These are phyloP conservation scores for Carex scoparia DNA, from an alignment of 176 grass and related monocot genomes.

Conservation along the genomic window DNA sequence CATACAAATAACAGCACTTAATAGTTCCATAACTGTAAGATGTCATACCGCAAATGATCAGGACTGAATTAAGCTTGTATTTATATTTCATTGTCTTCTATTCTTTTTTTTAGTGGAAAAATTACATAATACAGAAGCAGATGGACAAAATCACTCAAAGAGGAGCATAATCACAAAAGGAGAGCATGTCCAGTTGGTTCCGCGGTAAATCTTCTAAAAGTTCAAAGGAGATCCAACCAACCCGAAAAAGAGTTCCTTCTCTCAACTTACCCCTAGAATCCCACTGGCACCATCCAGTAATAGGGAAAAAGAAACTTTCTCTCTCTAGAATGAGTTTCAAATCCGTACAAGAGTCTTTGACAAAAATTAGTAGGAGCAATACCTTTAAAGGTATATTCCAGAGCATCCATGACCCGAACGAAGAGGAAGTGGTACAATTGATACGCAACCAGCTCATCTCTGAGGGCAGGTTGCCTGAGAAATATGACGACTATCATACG, in stretches of 20 bases:
- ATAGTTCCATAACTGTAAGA: background rate
- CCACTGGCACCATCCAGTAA: constrained; percentile 35
- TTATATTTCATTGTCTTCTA: background rate
- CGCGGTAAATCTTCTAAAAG: background rate
- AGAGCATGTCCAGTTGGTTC: constrained; percentile 12
- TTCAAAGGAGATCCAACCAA: constrained; percentile 2
- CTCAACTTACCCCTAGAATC: constrained; percentile 39
- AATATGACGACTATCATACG: constrained; percentile 86
- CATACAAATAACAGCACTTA: background rate
- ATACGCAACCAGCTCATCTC: constrained; percentile 59
- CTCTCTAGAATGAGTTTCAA: constrained; percentile 65
- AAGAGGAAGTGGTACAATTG: constrained; percentile 52
- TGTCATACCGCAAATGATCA: background rate
- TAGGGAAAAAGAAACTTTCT: constrained; percentile 29
- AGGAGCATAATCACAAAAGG: background rate
- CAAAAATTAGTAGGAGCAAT: constrained; percentile 48
- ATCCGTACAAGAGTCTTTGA: constrained; percentile 48
- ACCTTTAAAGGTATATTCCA: constrained; percentile 36
- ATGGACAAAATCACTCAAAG: background rate
- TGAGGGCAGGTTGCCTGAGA: constrained; percentile 61
- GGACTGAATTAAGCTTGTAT: background rate
- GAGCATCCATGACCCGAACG: constrained; percentile 49
- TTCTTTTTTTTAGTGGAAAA: background rate
- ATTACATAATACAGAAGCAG: constrained; percentile 12
- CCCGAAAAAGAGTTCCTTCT: background rate